Percentiles rank a stretch among this genome's conserved stretches.
Evolutionary conservation across 2,329 filamentous ascomycete species (phyloP).

Genomic region (Fusarium buxicola): DNA sequence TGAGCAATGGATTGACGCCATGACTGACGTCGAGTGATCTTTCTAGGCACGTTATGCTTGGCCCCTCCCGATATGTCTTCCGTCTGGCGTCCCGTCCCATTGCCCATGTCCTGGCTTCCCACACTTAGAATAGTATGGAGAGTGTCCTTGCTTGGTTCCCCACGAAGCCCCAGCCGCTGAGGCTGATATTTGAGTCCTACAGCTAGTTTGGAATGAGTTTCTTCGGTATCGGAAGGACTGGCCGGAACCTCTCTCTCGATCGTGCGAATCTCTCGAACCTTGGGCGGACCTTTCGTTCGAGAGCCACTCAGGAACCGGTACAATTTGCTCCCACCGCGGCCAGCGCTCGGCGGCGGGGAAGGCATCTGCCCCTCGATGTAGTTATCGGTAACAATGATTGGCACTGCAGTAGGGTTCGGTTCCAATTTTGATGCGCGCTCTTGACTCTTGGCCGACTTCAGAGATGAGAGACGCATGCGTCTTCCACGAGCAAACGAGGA

Average conservation of each 20-base stretch:
- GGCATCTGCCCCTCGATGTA: constrained; percentile 2
- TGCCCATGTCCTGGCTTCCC: constrained; percentile 55
- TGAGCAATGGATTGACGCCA: constrained; percentile 35
- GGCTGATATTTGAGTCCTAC: constrained; percentile 46
- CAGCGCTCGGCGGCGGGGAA: background rate
- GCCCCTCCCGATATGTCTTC: background rate
- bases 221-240: constrained; percentile 37
- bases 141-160: constrained; percentile 59
- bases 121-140: constrained; percentile 64
- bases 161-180: constrained; percentile 53
- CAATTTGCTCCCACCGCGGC: constrained; percentile 24
- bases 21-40: constrained; percentile 30
- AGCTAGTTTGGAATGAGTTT: constrained; percentile 6
- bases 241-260: constrained; percentile 44
- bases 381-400: constrained; percentile 17
- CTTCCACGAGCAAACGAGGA: constrained; percentile 33
- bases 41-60: constrained; percentile 8
- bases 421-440: constrained; percentile 28
- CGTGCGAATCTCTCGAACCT: constrained; percentile 23
- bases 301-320: constrained; percentile 35
- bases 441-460: constrained; percentile 32
- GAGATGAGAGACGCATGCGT: constrained; percentile 36
- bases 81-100: constrained; percentile 13
- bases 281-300: constrained; percentile 36
- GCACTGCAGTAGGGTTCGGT: constrained; percentile 15